These are phyloP conservation scores for Dactylellina cionopaga DNA, from an alignment of 2,329 filamentous ascomycete genomes.

Conservation along the genomic window DNA sequence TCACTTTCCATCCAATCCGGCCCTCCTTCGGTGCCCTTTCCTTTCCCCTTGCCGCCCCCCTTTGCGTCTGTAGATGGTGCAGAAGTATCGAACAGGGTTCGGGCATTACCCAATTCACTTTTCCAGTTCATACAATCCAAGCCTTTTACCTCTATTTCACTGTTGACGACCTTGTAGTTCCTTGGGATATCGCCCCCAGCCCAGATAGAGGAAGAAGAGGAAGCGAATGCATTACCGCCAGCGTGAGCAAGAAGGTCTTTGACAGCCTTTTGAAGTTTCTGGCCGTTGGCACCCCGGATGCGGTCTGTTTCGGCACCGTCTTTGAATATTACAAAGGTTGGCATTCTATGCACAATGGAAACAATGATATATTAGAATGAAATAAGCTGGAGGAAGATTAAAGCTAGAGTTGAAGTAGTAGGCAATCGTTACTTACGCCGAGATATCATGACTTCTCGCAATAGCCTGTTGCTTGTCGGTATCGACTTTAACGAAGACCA, in stretches of 20 bases:
- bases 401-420: not conserved
- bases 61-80: slow-evolving; percentile 70
- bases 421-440: slow-evolving; percentile 64
- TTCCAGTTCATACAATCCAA: slow-evolving; percentile 86
- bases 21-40: slow-evolving; percentile 58
- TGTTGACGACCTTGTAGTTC: slow-evolving; percentile 84
- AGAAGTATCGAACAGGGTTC: slow-evolving; percentile 75
- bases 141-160: slow-evolving; percentile 79
- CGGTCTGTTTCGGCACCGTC: slow-evolving; percentile 74
- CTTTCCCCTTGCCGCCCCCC: slow-evolving; percentile 66
- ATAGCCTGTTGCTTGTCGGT: slow-evolving; percentile 80
- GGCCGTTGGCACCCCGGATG: slow-evolving; percentile 77
- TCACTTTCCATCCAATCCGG: slow-evolving; percentile 85
- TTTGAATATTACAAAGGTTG: slow-evolving; percentile 91
- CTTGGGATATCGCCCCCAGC: slow-evolving; percentile 77
- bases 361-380: not conserved
- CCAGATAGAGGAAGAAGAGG: slow-evolving; percentile 70
- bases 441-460: slow-evolving; percentile 76
- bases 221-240: slow-evolving; percentile 61
- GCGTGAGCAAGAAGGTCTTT: slow-evolving; percentile 76
- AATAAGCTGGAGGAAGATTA: slow-evolving; percentile 36
- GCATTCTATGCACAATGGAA: slow-evolving; percentile 69
- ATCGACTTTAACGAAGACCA: slow-evolving; percentile 90
- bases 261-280: slow-evolving; percentile 75
- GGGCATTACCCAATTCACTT: slow-evolving; percentile 76